Base-by-base conservation (phyloP, 1,139 yeast genomes). In the Suhomyces taliae region DNA sequence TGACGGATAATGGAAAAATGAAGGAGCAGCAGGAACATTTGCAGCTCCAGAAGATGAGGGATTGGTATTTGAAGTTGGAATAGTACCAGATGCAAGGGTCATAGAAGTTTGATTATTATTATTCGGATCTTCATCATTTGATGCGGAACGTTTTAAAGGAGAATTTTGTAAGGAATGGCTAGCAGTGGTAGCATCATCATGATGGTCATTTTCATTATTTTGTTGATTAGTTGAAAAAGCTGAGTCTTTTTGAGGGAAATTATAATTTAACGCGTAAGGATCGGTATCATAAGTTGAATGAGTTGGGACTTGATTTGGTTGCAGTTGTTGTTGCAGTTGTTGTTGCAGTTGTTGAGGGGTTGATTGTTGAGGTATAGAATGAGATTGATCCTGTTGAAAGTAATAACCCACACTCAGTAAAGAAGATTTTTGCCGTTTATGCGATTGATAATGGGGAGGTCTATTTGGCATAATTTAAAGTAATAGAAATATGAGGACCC, bases 361-460 rank as follows among this genome's bases (percentile, higher is more conserved):
- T 19, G 24, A 2, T 19, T 19, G 48, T 11, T 43, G 47, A 31
- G 41, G 53, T 31, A 37, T 39, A n/a, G 36, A 44, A 10, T 36
- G 43, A 35, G 15, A 53, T 29, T 43, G 47, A 33, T 45, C 58
- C 34, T 55, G 60, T 15, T 56, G 59, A 49, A 65, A 66, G 50
- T 68, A 66, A 51, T 64, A 68, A 29, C 70, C 67, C 26, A 63
- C 56, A 52, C 65, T 70, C 73, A 68, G 73, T 42, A 69, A 48
- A 37, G 72, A 69, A 48, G 74, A 69, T 55, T 72, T 72, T 61
- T 71, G 77, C 51, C 78, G 74, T 56, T 72, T 72, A 56, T 72
- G 77, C 35, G 71, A 55, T 57, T 62, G 49, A 35, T 44, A 47
- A 32, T 60, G 59, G 40, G 52, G 48, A 41, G 58, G 53, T 45